phyloP scores from a whole-genome alignment of 495 filamentous ascomycete genomes.

The Aspergillus sclerotiicarbonarius region DNA sequence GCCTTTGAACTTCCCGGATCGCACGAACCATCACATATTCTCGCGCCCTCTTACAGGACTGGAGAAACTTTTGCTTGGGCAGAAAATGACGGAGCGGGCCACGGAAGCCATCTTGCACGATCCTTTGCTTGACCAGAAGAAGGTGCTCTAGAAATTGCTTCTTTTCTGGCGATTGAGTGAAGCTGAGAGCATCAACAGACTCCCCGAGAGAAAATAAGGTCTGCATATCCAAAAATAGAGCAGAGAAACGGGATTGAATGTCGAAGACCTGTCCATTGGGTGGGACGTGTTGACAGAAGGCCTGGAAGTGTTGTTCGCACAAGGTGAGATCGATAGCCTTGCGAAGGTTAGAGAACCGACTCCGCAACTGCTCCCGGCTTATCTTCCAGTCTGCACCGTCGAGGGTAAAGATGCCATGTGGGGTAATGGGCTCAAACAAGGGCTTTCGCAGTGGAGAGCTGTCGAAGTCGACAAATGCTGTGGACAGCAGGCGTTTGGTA shows the following conservation, averaged over 20 bases:
- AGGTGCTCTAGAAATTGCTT: slow-evolving; percentile 12
- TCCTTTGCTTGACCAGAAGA: slow-evolving; percentile 11
- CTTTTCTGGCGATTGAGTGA: slow-evolving; percentile 11
- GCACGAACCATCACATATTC: neutral
- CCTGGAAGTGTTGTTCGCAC: slow-evolving; percentile 18
- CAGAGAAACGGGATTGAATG: neutral
- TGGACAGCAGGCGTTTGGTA: slow-evolving; percentile 18
- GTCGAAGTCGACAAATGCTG: slow-evolving; percentile 18
- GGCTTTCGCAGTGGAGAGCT: slow-evolving; percentile 16
- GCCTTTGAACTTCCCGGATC: neutral
- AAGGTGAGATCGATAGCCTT: slow-evolving; percentile 10
- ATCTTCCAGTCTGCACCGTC: slow-evolving; percentile 19
- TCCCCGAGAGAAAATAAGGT: slow-evolving; percentile 16
- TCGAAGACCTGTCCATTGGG: slow-evolving; percentile 9
- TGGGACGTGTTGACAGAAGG: slow-evolving; percentile 7
- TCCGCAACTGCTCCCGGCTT: slow-evolving; percentile 13
- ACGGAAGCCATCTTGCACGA: slow-evolving; percentile 13
- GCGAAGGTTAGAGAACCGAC: slow-evolving; percentile 15
- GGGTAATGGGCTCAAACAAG: slow-evolving; percentile 18
- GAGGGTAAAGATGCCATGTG: slow-evolving; percentile 22
- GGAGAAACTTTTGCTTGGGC: neutral
- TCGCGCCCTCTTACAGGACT: neutral
- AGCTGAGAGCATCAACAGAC: slow-evolving; percentile 14
- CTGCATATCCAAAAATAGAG: slow-evolving; percentile 17
- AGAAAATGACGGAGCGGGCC: slow-evolving; percentile 9